Evolutionary conservation across 352 stramenopile genomes (phyloP).

Genomic region (Phytopythium vexans): DNA sequence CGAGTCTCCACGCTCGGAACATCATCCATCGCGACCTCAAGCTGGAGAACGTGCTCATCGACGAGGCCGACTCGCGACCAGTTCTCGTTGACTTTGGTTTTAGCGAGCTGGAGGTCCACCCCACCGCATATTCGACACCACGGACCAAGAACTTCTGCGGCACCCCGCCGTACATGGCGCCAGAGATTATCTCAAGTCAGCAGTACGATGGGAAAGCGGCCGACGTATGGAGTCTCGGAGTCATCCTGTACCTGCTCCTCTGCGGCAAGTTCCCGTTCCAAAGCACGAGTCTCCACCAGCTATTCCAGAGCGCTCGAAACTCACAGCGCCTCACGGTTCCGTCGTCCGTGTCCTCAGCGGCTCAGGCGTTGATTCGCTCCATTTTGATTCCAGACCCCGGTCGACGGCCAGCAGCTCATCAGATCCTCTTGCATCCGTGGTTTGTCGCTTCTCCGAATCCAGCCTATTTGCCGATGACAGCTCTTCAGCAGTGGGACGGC

Average conservation of each 20-base stretch:
- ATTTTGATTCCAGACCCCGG: slow-evolving; percentile 40
- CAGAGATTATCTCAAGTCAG: slow-evolving; percentile 55
- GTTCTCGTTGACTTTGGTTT: slow-evolving; percentile 76
- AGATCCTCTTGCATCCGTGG: slow-evolving; percentile 43
- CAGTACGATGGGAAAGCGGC: slow-evolving; percentile 56
- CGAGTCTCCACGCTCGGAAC: slow-evolving; percentile 41
- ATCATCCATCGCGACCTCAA: slow-evolving; percentile 77
- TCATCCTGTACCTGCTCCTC: slow-evolving; percentile 68
- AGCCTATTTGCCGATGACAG: neutral
- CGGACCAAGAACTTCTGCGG: slow-evolving; percentile 75
- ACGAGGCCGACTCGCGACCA: slow-evolving; percentile 18
- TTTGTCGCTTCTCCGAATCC: neutral
- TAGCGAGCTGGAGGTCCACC: slow-evolving; percentile 38
- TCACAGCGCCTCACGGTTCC: slow-evolving; percentile 25
- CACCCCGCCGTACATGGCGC: slow-evolving; percentile 77
- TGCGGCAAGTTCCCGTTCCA: slow-evolving; percentile 62
- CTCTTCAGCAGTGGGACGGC: slow-evolving; percentile 20
- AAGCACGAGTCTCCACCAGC: slow-evolving; percentile 30
- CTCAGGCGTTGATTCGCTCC: slow-evolving; percentile 37
- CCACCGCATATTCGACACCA: slow-evolving; percentile 11
- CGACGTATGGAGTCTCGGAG: slow-evolving; percentile 63
- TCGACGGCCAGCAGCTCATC: slow-evolving; percentile 30
- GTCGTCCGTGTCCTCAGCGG: slow-evolving; percentile 26
- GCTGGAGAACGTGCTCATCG: slow-evolving; percentile 70
- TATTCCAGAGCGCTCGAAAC: slow-evolving; percentile 24